phyloP scores from a whole-genome alignment of 108 stramenopile species.

The Fragilariopsis cylindrus region DNA sequence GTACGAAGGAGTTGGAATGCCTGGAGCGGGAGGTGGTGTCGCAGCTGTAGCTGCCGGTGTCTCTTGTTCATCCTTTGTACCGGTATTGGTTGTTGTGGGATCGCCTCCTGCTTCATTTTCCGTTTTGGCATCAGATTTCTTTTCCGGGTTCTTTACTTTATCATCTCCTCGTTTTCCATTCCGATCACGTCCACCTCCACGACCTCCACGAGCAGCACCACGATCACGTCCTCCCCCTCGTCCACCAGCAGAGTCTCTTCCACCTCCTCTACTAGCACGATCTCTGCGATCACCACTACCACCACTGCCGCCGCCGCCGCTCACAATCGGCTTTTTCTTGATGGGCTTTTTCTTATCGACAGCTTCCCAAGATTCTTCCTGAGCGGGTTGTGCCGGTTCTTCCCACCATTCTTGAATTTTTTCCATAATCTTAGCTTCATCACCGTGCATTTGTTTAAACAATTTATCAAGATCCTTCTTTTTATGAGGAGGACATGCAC shows the following conservation, averaged over 20 bases:
- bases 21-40: conserved; percentile 28
- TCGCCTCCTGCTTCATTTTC: conserved; percentile 1
- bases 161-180: conserved; percentile 23
- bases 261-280: conserved; percentile 34
- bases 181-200: conserved; percentile 38
- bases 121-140: conserved; percentile 1
- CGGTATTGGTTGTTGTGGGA: conserved; percentile 1
- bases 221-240: conserved; percentile 48
- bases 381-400: conserved; percentile 53
- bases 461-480: conserved; percentile 77
- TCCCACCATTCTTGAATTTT: conserved; percentile 84
- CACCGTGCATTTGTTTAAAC: conserved; percentile 76
- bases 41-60: conserved; percentile 20
- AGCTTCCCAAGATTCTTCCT: conserved; percentile 76
- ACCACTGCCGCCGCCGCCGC: conserved; percentile 34
- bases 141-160: conserved; percentile 4
- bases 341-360: conserved; percentile 61
- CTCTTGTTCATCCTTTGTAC: neutral
- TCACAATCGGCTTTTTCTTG: conserved; percentile 43
- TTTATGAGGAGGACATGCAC: conserved; percentile 77
- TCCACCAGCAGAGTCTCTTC: conserved; percentile 37
- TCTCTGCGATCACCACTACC: conserved; percentile 39
- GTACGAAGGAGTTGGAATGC: conserved; percentile 47
- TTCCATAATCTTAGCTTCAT: conserved; percentile 72
- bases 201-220: conserved; percentile 38